phyloP scores from a whole-genome alignment of 148 eudicot genomes.

The Mesembryanthemum crystallinum region DNA sequence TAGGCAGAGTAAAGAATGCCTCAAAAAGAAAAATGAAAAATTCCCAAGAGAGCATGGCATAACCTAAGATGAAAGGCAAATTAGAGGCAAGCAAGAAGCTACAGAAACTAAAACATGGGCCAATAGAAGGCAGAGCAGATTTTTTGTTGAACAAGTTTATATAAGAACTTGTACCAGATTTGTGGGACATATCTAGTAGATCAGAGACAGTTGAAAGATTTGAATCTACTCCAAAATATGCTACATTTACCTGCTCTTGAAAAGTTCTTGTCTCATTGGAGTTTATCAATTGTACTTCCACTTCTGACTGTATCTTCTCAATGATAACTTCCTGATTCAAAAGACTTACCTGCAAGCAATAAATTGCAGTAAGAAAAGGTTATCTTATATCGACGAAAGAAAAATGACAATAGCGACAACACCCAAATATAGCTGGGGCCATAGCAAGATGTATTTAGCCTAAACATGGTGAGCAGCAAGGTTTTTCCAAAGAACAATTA shows the following conservation, averaged over 20 bases:
- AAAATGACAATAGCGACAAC: not conserved
- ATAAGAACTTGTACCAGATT: not conserved
- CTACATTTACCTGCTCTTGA: conserved; percentile 69
- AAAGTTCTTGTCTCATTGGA: conserved; percentile 81
- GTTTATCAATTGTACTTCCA: conserved; percentile 70
- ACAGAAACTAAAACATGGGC: not conserved
- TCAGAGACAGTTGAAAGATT: not conserved
- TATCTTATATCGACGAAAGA: not conserved
- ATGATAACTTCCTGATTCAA: conserved; percentile 89
- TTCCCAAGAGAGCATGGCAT: not conserved
- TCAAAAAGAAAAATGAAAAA: not conserved
- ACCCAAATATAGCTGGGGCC: not conserved
- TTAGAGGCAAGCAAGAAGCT: conserved; percentile 1
- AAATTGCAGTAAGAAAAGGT: not conserved
- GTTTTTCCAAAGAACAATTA: not conserved
- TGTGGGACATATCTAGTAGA: not conserved
- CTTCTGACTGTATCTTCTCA: conserved; percentile 83
- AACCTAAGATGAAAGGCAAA: conserved; percentile 10
- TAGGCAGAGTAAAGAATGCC: not conserved
- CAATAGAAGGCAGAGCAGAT: not conserved
- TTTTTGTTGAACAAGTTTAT: not conserved
- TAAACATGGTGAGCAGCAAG: not conserved
- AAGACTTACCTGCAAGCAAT: conserved; percentile 78
- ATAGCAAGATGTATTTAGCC: not conserved
- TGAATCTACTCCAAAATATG: not conserved